Conservation (phyloP, 2,329 filamentous ascomycete genomes). For the Fusarium poae region DNA sequence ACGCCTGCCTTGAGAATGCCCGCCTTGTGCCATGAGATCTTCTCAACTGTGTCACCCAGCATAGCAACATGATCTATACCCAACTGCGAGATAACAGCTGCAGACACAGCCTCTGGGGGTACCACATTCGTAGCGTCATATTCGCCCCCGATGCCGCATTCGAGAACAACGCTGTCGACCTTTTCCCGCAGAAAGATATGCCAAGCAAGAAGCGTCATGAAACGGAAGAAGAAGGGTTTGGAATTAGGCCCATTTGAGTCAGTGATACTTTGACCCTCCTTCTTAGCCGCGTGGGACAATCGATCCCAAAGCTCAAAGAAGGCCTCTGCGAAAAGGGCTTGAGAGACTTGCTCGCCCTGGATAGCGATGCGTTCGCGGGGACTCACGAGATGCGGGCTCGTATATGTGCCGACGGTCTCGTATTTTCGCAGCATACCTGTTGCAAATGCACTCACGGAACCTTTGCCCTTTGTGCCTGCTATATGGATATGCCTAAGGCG, state of each 20-base stretch:
- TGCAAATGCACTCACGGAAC: conserved; percentile 86
- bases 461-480: conserved; percentile 94
- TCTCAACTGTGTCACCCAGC: conserved; percentile 81
- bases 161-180: conserved; percentile 83
- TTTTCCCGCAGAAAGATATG: conserved; percentile 84
- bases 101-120: conserved; percentile 70
- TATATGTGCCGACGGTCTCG: conserved; percentile 78
- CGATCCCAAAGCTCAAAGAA: conserved; percentile 89
- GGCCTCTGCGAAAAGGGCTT: conserved; percentile 77
- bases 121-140: conserved; percentile 94
- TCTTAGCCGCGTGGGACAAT: conserved; percentile 57
- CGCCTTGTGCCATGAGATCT: conserved; percentile 92
- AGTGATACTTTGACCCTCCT: conserved; percentile 53
- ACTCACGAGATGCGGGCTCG: conserved; percentile 85
- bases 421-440: conserved; percentile 77
- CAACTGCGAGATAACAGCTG: conserved; percentile 80
- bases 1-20: conserved; percentile 82
- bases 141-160: conserved; percentile 95
- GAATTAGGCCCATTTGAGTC: conserved; percentile 67
- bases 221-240: conserved; percentile 94
- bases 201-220: conserved; percentile 87
- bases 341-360: conserved; percentile 76
- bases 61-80: conserved; percentile 88
- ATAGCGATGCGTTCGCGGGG: conserved; percentile 89
- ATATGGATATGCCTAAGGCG: conserved; percentile 77